These are phyloP conservation scores for Phialophora macrospora DNA, from an alignment of 2,329 filamentous ascomycete genomes.

Conservation along the genomic window DNA sequence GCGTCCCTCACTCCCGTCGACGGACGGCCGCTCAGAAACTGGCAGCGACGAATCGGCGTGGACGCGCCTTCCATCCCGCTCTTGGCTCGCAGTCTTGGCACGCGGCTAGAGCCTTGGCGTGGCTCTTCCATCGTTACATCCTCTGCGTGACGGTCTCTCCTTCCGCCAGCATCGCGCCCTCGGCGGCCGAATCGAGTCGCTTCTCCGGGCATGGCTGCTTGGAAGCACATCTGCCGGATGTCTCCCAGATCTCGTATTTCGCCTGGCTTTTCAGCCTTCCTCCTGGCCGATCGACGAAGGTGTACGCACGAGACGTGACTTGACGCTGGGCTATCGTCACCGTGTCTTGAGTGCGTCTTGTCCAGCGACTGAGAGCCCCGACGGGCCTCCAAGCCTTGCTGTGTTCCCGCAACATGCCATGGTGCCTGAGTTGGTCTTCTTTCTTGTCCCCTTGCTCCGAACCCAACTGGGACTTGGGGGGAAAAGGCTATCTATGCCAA, in stretches of 20 bases:
- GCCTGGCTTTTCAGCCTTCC: constrained; percentile 4
- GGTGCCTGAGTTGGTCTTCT: neutral
- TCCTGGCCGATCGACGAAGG: constrained; percentile 11
- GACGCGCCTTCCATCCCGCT: neutral
- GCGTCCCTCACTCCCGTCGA: no score
- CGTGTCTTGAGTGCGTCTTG: neutral
- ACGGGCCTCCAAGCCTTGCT: neutral
- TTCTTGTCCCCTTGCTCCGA: constrained; percentile 10
- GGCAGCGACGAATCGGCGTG: constrained; percentile 3
- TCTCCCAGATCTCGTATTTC: neutral
- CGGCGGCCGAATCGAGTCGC: constrained; percentile 12
- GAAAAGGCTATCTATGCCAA: constrained; percentile 19
- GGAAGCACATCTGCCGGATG: constrained; percentile 3
- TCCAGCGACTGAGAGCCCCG: neutral
- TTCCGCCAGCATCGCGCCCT: neutral
- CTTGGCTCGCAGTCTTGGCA: constrained; percentile 15
- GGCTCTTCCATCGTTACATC: constrained; percentile 9
- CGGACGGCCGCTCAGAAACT: neutral
- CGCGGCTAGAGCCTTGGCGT: constrained; percentile 4
- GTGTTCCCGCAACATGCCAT: neutral
- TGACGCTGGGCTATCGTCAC: constrained; percentile 6
- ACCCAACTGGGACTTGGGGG: neutral
- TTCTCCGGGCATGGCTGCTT: constrained; percentile 4
- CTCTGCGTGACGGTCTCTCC: neutral
- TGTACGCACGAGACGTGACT: neutral